These are phyloP conservation scores for Breviolum minutum DNA, from an alignment of 73 alveolate genomes.

Conservation along the genomic window DNA sequence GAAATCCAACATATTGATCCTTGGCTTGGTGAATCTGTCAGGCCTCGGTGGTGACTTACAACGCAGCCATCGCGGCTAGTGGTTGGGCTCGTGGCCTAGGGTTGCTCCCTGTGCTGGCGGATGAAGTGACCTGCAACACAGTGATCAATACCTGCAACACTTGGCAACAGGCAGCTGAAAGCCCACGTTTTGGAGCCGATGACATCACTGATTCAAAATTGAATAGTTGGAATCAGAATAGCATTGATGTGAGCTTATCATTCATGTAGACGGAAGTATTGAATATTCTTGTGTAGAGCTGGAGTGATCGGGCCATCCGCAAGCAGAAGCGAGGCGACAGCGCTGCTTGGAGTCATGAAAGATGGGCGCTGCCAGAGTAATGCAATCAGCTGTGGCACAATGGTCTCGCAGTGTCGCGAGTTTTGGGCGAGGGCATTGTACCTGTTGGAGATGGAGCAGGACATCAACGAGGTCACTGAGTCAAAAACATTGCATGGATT, in stretches of 20 bases:
- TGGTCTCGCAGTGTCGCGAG: neutral
- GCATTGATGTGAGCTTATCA: too few relatives aligned
- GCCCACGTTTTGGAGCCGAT: neutral
- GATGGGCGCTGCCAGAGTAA: neutral
- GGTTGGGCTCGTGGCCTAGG: neutral
- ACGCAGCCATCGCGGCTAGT: neutral
- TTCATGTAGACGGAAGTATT: too few relatives aligned
- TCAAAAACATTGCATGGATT: too few relatives aligned
- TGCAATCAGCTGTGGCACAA: constrained; percentile 11
- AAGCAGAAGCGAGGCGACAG: neutral
- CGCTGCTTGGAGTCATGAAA: neutral
- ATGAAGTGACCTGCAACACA: constrained; percentile 41
- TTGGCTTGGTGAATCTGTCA: neutral
- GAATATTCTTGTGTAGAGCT: too few relatives aligned
- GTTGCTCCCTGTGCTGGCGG: neutral
- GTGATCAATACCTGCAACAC: neutral
- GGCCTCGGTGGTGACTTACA: constrained; percentile 16
- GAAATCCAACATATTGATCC: too few relatives aligned
- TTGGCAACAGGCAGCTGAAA: neutral
- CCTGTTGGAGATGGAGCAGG: constrained; percentile 11
- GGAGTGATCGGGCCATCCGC: too few relatives aligned
- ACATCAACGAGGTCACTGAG: neutral
- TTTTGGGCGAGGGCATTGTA: neutral
- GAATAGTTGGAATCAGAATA: too few relatives aligned
- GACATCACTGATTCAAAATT: neutral